Evolutionary conservation across 345 rosid genomes (phyloP).

Genomic region (Heritiera fomes): DNA sequence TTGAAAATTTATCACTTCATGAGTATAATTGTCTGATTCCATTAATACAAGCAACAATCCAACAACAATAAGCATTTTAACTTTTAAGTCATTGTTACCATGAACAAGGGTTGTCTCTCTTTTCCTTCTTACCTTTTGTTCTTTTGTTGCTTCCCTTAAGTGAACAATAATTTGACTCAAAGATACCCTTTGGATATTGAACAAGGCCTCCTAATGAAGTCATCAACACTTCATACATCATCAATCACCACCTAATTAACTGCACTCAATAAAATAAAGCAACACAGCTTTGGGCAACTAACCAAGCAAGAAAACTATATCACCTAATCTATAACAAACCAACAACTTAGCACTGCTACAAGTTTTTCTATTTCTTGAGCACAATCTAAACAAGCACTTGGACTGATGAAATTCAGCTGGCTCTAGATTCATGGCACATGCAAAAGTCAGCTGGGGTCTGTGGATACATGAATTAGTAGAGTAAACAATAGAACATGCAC

Average conservation of each 20-base stretch:
- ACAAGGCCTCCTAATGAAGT: background rate
- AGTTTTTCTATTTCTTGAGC: background rate
- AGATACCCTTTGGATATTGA: background rate
- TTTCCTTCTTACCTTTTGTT: background rate
- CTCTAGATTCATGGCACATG: background rate
- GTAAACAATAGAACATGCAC: slow-evolving; percentile 2
- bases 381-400: background rate
- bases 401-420: slow-evolving; percentile 2
- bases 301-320: background rate
- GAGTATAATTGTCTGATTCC: background rate
- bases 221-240: background rate
- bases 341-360: background rate
- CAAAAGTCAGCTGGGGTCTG: background rate
- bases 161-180: background rate
- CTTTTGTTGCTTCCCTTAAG: background rate
- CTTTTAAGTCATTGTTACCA: background rate
- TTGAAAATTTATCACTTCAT: background rate
- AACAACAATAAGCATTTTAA: background rate
- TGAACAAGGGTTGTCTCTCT: background rate
- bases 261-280: background rate
- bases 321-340: slow-evolving; percentile 13
- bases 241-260: slow-evolving; percentile 11
- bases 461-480: background rate
- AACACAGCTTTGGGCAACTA: background rate
- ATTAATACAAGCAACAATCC: background rate